These are phyloP conservation scores for Aphanocladium album DNA, from an alignment of 2,329 filamentous ascomycete species.

Conservation along the genomic window DNA sequence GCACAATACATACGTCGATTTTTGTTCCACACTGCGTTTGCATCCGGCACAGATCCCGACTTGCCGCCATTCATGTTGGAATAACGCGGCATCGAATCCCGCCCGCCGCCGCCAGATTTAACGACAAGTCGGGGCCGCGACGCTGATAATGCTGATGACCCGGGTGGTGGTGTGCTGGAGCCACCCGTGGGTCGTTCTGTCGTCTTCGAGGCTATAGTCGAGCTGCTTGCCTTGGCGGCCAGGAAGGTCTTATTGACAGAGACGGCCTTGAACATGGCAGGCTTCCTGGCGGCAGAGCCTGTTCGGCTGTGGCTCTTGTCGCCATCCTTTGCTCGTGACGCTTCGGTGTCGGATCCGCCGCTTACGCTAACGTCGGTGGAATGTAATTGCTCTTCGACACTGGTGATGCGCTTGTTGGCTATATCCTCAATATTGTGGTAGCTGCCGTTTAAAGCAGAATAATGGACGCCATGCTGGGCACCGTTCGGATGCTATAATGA, in stretches of 20 bases:
- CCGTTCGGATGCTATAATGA: slow-evolving; percentile 26
- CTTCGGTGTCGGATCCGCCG: slow-evolving; percentile 73
- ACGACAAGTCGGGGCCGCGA: slow-evolving; percentile 69
- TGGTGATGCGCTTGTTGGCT: slow-evolving; percentile 53
- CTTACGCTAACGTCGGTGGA: slow-evolving; percentile 65
- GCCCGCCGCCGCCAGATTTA: slow-evolving; percentile 61
- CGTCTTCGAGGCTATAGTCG: slow-evolving; percentile 42
- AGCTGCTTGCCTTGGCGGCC: slow-evolving; percentile 57
- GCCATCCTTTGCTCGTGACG: slow-evolving; percentile 55
- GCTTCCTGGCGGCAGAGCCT: slow-evolving; percentile 63
- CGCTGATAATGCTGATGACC: slow-evolving; percentile 42
- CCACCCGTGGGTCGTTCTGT: slow-evolving; percentile 45
- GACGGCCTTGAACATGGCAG: slow-evolving; percentile 75
- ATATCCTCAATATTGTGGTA: slow-evolving; percentile 43
- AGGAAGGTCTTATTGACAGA: slow-evolving; percentile 83
- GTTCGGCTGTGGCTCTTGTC: slow-evolving; percentile 55
- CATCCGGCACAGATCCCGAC: slow-evolving; percentile 58
- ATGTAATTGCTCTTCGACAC: slow-evolving; percentile 53
- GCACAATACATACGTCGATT: slow-evolving; percentile 62
- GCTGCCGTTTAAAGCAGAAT: slow-evolving; percentile 45
- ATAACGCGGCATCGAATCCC: slow-evolving; percentile 45
- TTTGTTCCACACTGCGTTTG: slow-evolving; percentile 80
- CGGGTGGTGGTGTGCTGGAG: slow-evolving; percentile 41
- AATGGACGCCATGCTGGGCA: slow-evolving; percentile 43
- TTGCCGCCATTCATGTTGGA: slow-evolving; percentile 49